These are phyloP conservation scores for Colletotrichum lindemuthianum DNA, from an alignment of 2,329 filamentous ascomycete genomes.

Conservation along the genomic window DNA sequence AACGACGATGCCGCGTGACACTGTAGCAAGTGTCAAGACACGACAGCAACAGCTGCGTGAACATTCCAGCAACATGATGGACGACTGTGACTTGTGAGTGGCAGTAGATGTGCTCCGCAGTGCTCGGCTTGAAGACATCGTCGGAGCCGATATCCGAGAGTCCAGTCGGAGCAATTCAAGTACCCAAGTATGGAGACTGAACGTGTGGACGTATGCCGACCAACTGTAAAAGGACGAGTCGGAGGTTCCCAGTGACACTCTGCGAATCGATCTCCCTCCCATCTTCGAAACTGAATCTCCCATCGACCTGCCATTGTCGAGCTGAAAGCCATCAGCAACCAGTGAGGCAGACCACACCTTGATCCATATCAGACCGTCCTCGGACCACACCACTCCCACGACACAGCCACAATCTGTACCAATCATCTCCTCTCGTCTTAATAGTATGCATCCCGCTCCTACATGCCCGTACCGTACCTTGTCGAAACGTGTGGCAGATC, in stretches of 20 bases:
- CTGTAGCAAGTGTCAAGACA: too few species aligned
- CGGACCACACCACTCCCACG: constrained; percentile 17
- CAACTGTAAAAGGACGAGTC: too few species aligned
- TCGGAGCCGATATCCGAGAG: constrained; percentile 17
- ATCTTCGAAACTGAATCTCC: too few species aligned
- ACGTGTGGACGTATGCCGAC: too few species aligned
- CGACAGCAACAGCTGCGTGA: too few species aligned
- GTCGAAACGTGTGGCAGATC: constrained; percentile 33
- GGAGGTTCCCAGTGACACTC: too few species aligned
- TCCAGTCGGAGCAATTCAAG: not conserved
- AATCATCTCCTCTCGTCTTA: constrained; percentile 8
- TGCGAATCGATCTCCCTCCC: too few species aligned
- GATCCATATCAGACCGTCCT: constrained; percentile 7
- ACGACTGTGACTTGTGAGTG: too few species aligned
- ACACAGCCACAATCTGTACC: constrained; percentile 22
- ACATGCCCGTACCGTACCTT: constrained; percentile 26
- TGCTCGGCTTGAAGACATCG: constrained; percentile 5
- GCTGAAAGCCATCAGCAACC: not conserved
- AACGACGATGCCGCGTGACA: too few species aligned
- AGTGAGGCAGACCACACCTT: not conserved
- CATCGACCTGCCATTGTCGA: not conserved
- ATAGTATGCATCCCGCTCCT: constrained; percentile 14
- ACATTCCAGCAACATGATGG: too few species aligned
- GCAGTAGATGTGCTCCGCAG: not conserved
- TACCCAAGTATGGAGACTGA: too few species aligned